Conservation (phyloP, 345 rosid species). For the Pistacia vera region DNA sequence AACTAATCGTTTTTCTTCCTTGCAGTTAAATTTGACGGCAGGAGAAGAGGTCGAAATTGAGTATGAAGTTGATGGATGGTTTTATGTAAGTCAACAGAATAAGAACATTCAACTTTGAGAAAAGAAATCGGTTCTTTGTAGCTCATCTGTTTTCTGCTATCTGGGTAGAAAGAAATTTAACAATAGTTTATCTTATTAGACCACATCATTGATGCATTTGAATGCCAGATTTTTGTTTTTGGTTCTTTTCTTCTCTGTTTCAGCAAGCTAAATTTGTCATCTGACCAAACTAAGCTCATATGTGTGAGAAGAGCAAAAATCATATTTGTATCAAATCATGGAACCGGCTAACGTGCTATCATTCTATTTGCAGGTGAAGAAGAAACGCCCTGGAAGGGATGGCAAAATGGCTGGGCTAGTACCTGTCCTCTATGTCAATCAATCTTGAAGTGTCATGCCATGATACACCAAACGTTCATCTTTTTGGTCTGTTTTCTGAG, state of each 20-base stretch:
- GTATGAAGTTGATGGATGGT: constrained; percentile 99
- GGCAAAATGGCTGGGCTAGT: constrained; percentile 98
- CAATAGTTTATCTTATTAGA: neutral
- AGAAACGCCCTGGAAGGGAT: constrained; percentile 96
- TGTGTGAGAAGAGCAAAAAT: neutral
- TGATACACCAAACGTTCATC: neutral
- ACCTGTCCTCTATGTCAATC: constrained; percentile 92
- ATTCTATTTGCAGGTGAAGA: constrained; percentile 73
- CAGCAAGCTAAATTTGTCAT: neutral
- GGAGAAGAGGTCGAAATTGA: constrained; percentile 96
- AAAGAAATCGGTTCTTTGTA: neutral
- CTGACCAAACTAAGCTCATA: neutral
- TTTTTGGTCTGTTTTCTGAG: neutral
- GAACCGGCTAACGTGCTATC: neutral
- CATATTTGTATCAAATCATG: neutral
- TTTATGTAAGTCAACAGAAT: constrained; percentile 67
- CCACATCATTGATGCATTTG: neutral
- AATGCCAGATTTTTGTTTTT: neutral
- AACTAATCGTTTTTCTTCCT: constrained; percentile 19
- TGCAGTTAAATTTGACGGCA: constrained; percentile 91
- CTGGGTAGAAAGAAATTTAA: neutral
- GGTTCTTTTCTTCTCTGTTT: neutral
- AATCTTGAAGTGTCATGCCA: constrained; percentile 35
- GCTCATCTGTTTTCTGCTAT: constrained; percentile 5
- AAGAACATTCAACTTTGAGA: neutral